Evolutionary conservation across 306 rosid species (phyloP).

Genomic region (Dryas drummondii): DNA sequence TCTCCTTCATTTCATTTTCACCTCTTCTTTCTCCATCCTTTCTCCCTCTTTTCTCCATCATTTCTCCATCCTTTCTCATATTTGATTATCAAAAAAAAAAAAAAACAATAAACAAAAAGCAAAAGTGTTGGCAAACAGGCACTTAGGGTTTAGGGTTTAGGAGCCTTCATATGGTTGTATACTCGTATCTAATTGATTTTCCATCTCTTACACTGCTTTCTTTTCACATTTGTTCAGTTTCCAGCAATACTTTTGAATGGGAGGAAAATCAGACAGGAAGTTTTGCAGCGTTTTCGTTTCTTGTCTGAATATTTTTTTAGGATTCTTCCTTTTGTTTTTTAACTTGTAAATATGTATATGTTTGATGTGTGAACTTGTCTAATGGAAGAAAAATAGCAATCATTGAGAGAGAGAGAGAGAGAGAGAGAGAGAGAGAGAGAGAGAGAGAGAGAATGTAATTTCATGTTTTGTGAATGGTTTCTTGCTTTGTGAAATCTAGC

Average conservation of each 20-base stretch:
- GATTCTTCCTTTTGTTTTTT: not conserved
- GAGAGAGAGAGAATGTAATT: too few relatives aligned
- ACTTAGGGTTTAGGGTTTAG: too few relatives aligned
- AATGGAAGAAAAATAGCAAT: not conserved
- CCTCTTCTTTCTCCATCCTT: too few relatives aligned
- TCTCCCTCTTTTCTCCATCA: too few relatives aligned
- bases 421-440: too few relatives aligned
- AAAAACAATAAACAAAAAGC: too few relatives aligned
- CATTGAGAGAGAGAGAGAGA: not conserved
- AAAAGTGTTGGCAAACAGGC: not conserved
- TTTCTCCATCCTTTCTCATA: too few relatives aligned
- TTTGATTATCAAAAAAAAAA: too few relatives aligned
- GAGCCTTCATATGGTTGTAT: not conserved
- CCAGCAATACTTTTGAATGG: not conserved
- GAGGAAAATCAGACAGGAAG: not conserved
- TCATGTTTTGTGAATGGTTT: too few relatives aligned
- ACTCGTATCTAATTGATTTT: not conserved
- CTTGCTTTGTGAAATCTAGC: too few relatives aligned
- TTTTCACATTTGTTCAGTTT: not conserved
- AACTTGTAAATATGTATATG: not conserved
- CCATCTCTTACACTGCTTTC: not conserved
- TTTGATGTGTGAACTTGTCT: not conserved
- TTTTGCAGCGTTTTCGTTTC: not conserved
- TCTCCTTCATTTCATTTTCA: too few relatives aligned
- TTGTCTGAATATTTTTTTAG: not conserved